These are phyloP conservation scores for Aaosphaeria arxii DNA, from an alignment of 2,329 filamentous ascomycete genomes.

Conservation along the genomic window DNA sequence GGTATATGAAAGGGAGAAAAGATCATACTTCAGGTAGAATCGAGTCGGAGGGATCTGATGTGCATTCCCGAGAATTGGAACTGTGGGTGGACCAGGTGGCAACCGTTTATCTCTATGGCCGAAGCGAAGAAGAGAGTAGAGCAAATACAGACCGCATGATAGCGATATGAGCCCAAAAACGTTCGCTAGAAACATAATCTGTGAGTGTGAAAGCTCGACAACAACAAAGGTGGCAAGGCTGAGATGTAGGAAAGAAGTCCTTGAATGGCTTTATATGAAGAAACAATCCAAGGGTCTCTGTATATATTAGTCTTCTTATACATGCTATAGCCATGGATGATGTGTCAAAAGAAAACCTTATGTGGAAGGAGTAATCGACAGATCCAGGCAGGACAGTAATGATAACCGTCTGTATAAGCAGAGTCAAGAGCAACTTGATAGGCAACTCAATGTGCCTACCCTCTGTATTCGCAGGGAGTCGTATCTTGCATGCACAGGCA, in stretches of 20 bases:
- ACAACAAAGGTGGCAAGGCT: neutral
- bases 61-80: constrained; percentile 7
- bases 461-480: too few relatives aligned
- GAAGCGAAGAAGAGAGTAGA: constrained; percentile 1
- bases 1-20: neutral
- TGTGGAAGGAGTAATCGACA: too few relatives aligned
- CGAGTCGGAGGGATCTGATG: constrained; percentile 2
- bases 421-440: too few relatives aligned
- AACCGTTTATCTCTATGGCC: constrained; percentile 4
- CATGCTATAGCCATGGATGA: neutral
- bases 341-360: neutral
- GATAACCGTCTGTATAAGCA: too few relatives aligned
- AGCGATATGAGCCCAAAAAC: neutral
- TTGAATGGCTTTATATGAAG: too few relatives aligned
- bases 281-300: too few relatives aligned
- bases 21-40: neutral
- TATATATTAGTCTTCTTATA: neutral
- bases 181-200: neutral
- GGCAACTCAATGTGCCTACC: too few relatives aligned
- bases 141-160: neutral
- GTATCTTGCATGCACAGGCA: too few relatives aligned
- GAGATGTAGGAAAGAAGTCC: neutral
- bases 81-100: constrained; percentile 5
- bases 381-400: too few relatives aligned
- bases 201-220: neutral